These are phyloP conservation scores for Arabidopsis hybrid DNA, from an alignment of 441 rosid species.

Conservation along the genomic window DNA sequence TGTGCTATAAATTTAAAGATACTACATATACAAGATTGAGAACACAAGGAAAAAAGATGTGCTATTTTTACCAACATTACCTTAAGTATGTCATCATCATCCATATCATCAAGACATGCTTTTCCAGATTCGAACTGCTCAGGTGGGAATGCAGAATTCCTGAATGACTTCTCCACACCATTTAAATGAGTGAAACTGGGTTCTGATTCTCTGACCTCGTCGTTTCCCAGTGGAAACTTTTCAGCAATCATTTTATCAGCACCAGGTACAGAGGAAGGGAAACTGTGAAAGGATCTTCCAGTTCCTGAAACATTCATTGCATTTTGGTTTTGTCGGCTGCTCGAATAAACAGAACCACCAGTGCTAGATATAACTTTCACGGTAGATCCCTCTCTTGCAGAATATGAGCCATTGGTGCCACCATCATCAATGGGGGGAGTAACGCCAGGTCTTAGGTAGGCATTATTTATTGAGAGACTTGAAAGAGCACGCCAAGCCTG, in stretches of 20 bases:
- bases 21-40: neutral
- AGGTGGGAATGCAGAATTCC: conserved; percentile 45
- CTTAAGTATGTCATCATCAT: conserved; percentile 83
- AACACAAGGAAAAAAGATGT: conserved; percentile 9
- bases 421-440: conserved; percentile 57
- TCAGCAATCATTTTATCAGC: conserved; percentile 46
- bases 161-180: conserved; percentile 43
- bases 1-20: conserved; percentile 22
- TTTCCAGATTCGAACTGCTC: conserved; percentile 48
- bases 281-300: conserved; percentile 45
- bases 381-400: conserved; percentile 50
- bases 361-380: conserved; percentile 44
- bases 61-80: conserved; percentile 49
- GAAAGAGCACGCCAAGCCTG: conserved; percentile 96
- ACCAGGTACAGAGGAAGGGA: conserved; percentile 41
- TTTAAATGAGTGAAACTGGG: conserved; percentile 39
- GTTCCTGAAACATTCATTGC: conserved; percentile 43
- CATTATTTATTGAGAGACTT: conserved; percentile 59
- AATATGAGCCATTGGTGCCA: conserved; percentile 39
- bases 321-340: conserved; percentile 46
- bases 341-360: conserved; percentile 44
- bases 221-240: conserved; percentile 40
- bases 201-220: conserved; percentile 46
- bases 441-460: conserved; percentile 77
- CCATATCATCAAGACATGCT: conserved; percentile 64